These are phyloP conservation scores for Mytilinidion resinicola DNA, from an alignment of 495 filamentous ascomycete genomes.

Conservation along the genomic window DNA sequence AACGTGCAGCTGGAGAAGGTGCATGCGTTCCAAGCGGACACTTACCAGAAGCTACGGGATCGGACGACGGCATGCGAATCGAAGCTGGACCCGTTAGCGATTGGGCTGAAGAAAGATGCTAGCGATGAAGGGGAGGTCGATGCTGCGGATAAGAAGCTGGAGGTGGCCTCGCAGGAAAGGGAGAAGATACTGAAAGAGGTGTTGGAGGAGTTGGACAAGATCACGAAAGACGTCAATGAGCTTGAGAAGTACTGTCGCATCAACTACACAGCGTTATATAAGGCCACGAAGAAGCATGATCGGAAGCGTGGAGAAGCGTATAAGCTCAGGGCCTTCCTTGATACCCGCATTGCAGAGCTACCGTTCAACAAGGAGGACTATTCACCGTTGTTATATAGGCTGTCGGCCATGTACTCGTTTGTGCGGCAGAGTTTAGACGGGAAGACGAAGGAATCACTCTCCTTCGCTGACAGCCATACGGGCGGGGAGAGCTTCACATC, in stretches of 20 bases:
- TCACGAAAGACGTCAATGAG: conserved; percentile 86
- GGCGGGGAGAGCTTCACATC: conserved; percentile 71
- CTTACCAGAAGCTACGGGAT: conserved; percentile 62
- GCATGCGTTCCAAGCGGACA: conserved; percentile 76
- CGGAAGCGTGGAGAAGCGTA: conserved; percentile 73
- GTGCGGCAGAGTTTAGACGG: conserved; percentile 72
- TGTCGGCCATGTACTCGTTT: conserved; percentile 94
- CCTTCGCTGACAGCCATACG: conserved; percentile 34
- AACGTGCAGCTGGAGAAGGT: conserved; percentile 96
- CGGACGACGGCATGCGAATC: conserved; percentile 56
- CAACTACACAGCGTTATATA: conserved; percentile 96
- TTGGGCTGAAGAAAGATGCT: conserved; percentile 32
- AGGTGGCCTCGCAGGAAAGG: conserved; percentile 36
- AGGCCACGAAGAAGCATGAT: conserved; percentile 98
- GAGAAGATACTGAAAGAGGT: conserved; percentile 57
- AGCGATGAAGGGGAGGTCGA: conserved; percentile 23
- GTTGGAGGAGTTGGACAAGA: conserved; percentile 70
- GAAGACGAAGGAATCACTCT: conserved; percentile 32
- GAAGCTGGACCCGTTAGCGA: conserved; percentile 45
- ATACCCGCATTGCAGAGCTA: conserved; percentile 75
- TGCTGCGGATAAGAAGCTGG: conserved; percentile 33
- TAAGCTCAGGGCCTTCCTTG: conserved; percentile 81
- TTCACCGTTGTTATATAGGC: conserved; percentile 76
- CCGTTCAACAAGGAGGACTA: conserved; percentile 97
- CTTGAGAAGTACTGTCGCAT: conserved; percentile 90